Evolutionary conservation across 345 rosid species (phyloP).

Genomic region (Orychophragmus violaceus): DNA sequence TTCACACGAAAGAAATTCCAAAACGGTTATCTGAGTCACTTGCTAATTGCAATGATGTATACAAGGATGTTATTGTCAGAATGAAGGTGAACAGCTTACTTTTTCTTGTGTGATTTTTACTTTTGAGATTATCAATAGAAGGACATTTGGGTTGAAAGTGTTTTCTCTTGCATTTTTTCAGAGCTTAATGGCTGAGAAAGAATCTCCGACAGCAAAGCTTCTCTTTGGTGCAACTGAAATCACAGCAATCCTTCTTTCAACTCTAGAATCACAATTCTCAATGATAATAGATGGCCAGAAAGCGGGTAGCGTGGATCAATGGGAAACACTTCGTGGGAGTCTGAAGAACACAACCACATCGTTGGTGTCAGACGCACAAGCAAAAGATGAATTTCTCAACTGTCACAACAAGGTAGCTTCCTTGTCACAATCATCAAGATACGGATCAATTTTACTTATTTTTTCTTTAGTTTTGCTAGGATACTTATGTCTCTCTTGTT

Average conservation of each 20-base stretch:
- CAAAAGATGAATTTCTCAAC: conserved; percentile 24
- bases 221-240: conserved; percentile 48
- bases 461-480: conserved; percentile 43
- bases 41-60: conserved; percentile 46
- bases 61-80: conserved; percentile 39
- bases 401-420: conserved; percentile 70
- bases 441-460: conserved; percentile 37
- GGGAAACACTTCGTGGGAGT: conserved; percentile 43
- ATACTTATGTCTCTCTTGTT: conserved; percentile 33
- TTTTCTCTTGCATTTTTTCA: conserved; percentile 29
- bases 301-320: conserved; percentile 16
- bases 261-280: conserved; percentile 50
- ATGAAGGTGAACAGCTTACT: conserved; percentile 50
- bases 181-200: conserved; percentile 43
- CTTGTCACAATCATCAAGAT: conserved; percentile 50
- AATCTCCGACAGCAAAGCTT: conserved; percentile 47
- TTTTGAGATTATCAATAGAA: background rate
- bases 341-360: conserved; percentile 39
- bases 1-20: conserved; percentile 41
- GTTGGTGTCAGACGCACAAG: conserved; percentile 41
- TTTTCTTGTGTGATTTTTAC: background rate
- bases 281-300: conserved; percentile 28
- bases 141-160: background rate
- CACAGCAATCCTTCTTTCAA: conserved; percentile 50
- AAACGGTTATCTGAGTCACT: conserved; percentile 42